Base-by-base conservation (phyloP, 768 basidiomycete genomes). In the Lactarius deliciosus region DNA sequence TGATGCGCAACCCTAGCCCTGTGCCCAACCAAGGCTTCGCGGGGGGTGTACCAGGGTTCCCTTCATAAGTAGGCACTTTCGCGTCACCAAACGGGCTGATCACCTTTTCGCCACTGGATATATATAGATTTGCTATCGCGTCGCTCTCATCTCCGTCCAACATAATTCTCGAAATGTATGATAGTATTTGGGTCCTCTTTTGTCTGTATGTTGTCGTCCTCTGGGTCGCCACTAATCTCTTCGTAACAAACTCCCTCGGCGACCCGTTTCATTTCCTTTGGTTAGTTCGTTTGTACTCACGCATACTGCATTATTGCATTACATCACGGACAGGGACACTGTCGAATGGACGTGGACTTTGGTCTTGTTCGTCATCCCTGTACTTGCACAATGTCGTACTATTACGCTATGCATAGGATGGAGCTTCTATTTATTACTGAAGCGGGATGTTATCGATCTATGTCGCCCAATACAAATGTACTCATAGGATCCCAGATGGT, bases 1-100 rank as follows among this genome's bases (percentile, higher is more conserved):
- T 92, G 64, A 88, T 93, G 90, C 85, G 91, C 66, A 89, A 93
- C 75, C 84, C 89, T 15, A 90, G 85, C 74, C 89, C 90, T 16
- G 83, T 80, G 16, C 87, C 86, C 13, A 70, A 69, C 20, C 75
- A 76, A 64, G 75, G 74, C 68, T 78, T 74, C 68, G 72, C 77
- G 71, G 65, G 66, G 36, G 63, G 69, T 15, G 47, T 69, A 34
- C 68, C 58, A 5, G 68, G 70, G 30, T 70, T 70, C 64, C 61
- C 64, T 20, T 63, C 69, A 58, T 70, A 50, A 62, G 61, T 59
- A 34, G 45, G 56, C 60, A 34, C 60, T 40, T 56, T 74, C 64
- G 61, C 68, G 25, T 63, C 45, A 63, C 57, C 54, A 34, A 64
- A 25, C 18, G 18, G 28, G 43, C 53, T 22, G 40, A 32, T 45